phyloP scores from a whole-genome alignment of 345 rosid genomes.

The Eucalyptus shirleyi region DNA sequence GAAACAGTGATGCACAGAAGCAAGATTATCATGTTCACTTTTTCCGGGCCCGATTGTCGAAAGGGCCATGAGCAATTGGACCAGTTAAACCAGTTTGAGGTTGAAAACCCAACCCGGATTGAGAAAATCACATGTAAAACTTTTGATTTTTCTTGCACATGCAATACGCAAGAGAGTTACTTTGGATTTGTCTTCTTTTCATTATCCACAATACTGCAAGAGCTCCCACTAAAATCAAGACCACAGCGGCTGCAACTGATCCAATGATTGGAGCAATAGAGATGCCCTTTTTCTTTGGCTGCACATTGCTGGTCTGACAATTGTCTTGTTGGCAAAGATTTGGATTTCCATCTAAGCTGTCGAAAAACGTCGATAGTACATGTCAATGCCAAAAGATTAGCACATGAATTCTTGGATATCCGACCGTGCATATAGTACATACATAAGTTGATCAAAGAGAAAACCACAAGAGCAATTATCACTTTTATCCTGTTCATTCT shows the following conservation, averaged over 20 bases:
- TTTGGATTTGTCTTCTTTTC: slow-evolving; percentile 6
- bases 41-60: not conserved
- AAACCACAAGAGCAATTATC: not conserved
- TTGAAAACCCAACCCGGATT: not conserved
- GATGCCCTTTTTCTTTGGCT: not conserved
- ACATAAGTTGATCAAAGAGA: not conserved
- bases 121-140: not conserved
- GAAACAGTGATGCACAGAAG: too few relatives aligned
- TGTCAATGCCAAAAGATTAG: too few relatives aligned
- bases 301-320: not conserved
- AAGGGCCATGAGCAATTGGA: not conserved
- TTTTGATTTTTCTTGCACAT: not conserved
- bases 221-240: slow-evolving; percentile 6
- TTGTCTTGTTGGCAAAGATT: not conserved
- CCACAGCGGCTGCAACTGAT: slow-evolving; percentile 2
- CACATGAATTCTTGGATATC: too few relatives aligned
- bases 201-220: not conserved
- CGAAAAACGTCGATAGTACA: too few relatives aligned
- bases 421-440: too few relatives aligned
- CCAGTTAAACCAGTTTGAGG: not conserved
- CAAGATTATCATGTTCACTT: too few relatives aligned
- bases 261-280: slow-evolving; percentile 15
- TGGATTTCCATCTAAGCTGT: slow-evolving; percentile 24
- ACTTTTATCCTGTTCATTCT: not conserved
- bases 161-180: not conserved